Conservation (phyloP, 2,329 filamentous ascomycete species). For the Phaeomoniella chlamydospora region DNA sequence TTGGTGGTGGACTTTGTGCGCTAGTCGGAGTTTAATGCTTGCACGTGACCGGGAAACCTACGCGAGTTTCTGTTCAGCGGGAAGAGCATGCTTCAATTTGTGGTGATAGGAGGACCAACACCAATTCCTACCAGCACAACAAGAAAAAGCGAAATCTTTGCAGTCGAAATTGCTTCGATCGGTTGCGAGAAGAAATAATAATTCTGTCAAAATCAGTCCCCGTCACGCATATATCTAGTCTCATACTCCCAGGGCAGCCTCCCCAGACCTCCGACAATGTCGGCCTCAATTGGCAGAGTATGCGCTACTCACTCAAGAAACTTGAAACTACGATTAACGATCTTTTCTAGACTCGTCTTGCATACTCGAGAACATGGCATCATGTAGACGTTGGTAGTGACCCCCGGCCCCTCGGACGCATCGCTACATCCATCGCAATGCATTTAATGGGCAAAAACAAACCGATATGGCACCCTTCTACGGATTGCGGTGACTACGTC, state of each 20-base stretch:
- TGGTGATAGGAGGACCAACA: no score
- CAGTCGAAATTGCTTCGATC: no score
- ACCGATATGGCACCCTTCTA: constrained; percentile 91
- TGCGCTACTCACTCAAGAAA: neutral
- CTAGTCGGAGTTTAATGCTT: neutral
- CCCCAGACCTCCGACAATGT: neutral
- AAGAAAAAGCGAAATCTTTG: no score
- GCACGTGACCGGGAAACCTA: neutral
- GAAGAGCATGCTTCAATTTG: no score
- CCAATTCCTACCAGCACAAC: no score
- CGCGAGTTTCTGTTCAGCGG: neutral
- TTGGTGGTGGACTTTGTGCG: neutral
- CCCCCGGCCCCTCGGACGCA: constrained; percentile 21
- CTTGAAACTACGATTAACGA: constrained; percentile 1
- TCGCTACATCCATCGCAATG: constrained; percentile 30
- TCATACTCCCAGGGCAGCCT: no score
- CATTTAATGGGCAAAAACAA: constrained; percentile 88
- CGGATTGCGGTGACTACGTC: constrained; percentile 97
- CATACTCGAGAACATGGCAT: constrained; percentile 95
- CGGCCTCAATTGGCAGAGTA: neutral
- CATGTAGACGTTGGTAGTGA: constrained; percentile 59
- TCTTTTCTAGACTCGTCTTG: constrained; percentile 63
- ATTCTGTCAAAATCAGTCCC: no score
- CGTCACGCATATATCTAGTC: no score
- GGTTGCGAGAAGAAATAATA: no score